A percentile compares a stretch with the other conserved stretches of the same genome.
These are phyloP conservation scores for Xylariales sp. DNA, from an alignment of 2,329 filamentous ascomycete species.

Conservation along the genomic window DNA sequence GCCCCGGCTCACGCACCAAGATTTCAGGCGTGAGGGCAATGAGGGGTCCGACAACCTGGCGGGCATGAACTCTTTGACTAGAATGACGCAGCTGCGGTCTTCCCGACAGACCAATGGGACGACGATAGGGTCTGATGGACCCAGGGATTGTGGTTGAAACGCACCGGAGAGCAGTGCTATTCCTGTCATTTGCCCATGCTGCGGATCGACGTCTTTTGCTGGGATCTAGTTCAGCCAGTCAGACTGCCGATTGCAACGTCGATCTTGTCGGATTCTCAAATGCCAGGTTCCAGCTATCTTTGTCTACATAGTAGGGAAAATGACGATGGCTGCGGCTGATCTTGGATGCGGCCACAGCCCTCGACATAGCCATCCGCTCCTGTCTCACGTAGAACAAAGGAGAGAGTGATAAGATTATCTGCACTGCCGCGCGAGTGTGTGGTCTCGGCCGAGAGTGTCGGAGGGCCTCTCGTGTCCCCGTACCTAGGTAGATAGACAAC, in stretches of 20 bases:
- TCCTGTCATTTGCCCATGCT: conserved; percentile 11
- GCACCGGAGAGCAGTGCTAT: conserved; percentile 13
- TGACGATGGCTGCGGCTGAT: neutral
- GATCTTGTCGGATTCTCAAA: neutral
- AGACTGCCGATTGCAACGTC: neutral
- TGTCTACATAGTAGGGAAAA: neutral
- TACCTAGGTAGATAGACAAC: too few relatives aligned
- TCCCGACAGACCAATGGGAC: too few relatives aligned
- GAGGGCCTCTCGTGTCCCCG: too few relatives aligned
- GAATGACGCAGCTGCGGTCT: too few relatives aligned
- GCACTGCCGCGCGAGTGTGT: too few relatives aligned
- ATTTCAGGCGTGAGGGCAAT: too few relatives aligned
- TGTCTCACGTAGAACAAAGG: conserved; percentile 5
- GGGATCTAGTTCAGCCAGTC: neutral
- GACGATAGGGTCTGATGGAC: conserved; percentile 14
- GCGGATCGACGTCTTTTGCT: neutral
- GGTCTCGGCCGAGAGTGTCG: too few relatives aligned
- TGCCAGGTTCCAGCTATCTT: neutral
- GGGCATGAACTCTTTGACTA: too few relatives aligned
- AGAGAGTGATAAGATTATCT: neutral
- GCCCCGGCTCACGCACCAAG: too few relatives aligned
- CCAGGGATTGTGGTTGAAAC: conserved; percentile 7
- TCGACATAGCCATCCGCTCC: conserved; percentile 4
- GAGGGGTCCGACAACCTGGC: too few relatives aligned
- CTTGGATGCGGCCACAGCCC: neutral